Evolutionary conservation across 177 flowering plant genomes (phyloP), one percentile per base, ranked within the genome.

Genomic region (Tripterygium wilfordii): DNA sequence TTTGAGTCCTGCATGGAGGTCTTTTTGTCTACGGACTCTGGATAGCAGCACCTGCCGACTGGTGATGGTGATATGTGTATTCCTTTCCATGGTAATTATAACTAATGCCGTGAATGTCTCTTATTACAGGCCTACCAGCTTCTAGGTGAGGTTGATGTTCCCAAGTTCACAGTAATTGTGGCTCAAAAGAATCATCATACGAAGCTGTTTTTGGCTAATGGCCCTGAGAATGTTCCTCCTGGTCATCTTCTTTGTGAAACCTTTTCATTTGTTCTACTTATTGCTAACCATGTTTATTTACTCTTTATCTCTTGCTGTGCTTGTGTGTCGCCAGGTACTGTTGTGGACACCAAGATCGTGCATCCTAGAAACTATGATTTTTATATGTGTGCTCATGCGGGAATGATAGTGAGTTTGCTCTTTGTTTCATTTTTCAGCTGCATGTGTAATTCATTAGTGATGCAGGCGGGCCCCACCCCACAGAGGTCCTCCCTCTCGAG

Each of bases 121-220:
- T 23, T 29, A 8, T 12, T 12, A 24, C 79, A 91, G 96, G 96
- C 95, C 20, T 80, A 79, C 42, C 61, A 74, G 43, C 70, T 63
- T 48, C 71, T 88, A 13, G 91, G 84, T 0, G 88, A 71, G 65
- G 58, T 19, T 12, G 66, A 75, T 40, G 29, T 65, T 42, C 97
- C 99, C 4, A 92, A 85, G 63, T 82, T 92, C 56, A 82, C 92
- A 3, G 69, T 92, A 4, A 72, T 92, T 53, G 78, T 92, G 13
- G 89, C 84, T 14, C 98, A 92, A 44, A 88, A 84, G 56, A 86
- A 84, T 61, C 99, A 92, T 38, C 96, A 89, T 52, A 86, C 89
- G 7, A 86, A 78, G 61, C 67, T 92, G 13, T 86, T 92, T 59
- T 89, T 71, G 73, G 62, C 70, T 27, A 53, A 54, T 36, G 61